Evolutionary conservation across 306 rosid genomes (phyloP).

Genomic region (Abrus precatorius): DNA sequence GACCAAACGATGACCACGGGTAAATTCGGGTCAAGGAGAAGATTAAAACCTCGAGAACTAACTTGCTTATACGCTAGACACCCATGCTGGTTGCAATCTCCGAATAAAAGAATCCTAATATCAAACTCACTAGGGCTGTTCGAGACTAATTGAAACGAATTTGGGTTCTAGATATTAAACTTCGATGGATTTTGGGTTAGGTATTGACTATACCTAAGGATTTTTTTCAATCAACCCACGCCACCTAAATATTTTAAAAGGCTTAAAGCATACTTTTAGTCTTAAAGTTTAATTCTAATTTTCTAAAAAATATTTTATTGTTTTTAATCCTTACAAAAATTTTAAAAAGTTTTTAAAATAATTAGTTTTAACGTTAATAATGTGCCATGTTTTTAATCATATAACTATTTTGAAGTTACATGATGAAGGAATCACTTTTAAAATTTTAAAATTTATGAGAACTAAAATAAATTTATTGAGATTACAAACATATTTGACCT

Average conservation of each 20-base stretch:
- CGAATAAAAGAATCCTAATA: slow-evolving; percentile 7
- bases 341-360: too few relatives aligned
- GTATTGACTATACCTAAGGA: not conserved
- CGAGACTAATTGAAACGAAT: slow-evolving; percentile 11
- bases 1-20: not conserved
- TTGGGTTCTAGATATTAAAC: slow-evolving; percentile 17
- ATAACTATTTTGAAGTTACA: not conserved
- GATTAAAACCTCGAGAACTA: not conserved
- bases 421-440: too few relatives aligned
- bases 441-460: too few relatives aligned
- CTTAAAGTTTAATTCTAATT: too few relatives aligned
- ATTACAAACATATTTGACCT: too few relatives aligned
- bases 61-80: not conserved
- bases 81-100: slow-evolving; percentile 6
- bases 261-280: too few relatives aligned
- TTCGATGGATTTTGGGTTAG: not conserved
- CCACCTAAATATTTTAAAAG: not conserved
- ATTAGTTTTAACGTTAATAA: too few relatives aligned
- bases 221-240: not conserved
- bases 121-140: not conserved
- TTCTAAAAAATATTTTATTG: too few relatives aligned
- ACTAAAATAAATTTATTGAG: too few relatives aligned
- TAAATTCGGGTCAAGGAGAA: slow-evolving; percentile 30
- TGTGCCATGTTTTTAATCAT: not conserved
- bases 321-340: too few relatives aligned